Conservation (phyloP, 1,139 yeast species). For the Blastobotrys niveus region DNA sequence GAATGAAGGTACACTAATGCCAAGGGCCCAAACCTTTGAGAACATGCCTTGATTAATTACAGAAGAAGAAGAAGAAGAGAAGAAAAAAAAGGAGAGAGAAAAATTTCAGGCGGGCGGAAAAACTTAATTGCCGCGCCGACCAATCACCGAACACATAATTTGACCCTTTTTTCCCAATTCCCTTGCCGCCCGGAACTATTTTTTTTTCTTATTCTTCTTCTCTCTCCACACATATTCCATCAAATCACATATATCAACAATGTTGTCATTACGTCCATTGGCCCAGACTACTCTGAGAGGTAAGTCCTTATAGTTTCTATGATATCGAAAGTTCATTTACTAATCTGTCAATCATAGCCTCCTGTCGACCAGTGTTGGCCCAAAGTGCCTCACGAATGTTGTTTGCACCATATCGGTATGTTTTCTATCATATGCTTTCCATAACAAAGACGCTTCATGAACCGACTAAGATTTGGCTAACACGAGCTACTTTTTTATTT, state of each 20-base stretch:
- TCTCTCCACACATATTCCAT: slow-evolving; percentile 7
- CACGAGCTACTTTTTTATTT: neutral
- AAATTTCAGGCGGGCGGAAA: slow-evolving; percentile 1
- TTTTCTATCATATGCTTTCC: no score
- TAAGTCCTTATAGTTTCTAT: no score
- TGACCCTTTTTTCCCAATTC: neutral
- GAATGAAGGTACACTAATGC: neutral
- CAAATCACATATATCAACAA: slow-evolving; percentile 4
- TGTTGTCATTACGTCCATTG: slow-evolving; percentile 16
- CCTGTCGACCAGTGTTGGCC: slow-evolving; percentile 4
- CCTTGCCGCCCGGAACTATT: neutral
- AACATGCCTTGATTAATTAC: neutral
- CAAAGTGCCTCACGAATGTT: slow-evolving; percentile 3
- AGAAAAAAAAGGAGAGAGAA: neutral
- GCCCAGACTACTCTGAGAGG: slow-evolving; percentile 13
- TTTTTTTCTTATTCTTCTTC: neutral
- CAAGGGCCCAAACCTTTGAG: neutral
- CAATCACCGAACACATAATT: slow-evolving; percentile 9
- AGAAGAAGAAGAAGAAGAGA: neutral
- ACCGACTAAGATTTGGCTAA: no score
- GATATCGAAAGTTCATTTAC: no score
- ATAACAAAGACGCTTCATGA: no score
- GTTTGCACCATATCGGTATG: slow-evolving; percentile 10
- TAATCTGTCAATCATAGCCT: no score
- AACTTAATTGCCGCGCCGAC: neutral